Base-by-base conservation (phyloP, 768 basidiomycete genomes). In the Amanita rubescens region DNA sequence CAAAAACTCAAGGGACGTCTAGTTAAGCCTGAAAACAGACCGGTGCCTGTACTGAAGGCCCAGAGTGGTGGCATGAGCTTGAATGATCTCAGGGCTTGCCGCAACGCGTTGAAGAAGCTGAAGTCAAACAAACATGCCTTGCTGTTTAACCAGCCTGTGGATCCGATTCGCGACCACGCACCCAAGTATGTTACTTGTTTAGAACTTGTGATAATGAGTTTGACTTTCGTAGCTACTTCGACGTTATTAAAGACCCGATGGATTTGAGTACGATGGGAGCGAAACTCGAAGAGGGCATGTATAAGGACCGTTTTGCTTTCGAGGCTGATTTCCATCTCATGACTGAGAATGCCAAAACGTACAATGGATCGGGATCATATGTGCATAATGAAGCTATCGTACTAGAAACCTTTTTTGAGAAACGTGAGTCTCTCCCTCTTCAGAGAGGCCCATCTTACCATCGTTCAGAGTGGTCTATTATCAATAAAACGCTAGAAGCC, bases 221-320 rank as follows among this genome's bases (percentile, higher is more conserved):
- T 63, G 24, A 67, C 55, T 19, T 35, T 15, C 37, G 58, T 17
- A 95, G 94, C 59, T 98, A 98, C 66, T 92, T 93, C 62, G 84
- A 89, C 50, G 71, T 94, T 55, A 85, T 99, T 67, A 89, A 89
- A 67, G 76, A 87, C 10, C 95, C 96, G 0, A 97, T 99, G 91
- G 96, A 99, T 63, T 75, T 98, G 15, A 84, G 85, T 49, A 93
- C 94, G 0, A 88, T 95, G 75, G 74, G 77, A 24, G 87, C 87
- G 34, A 97, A 95, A 65, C 71, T 98, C 10, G 85, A 89, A 60
- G 83, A 80, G 53, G 93, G 94, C 5, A 79, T 86, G 69, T 98
- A 97, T 71, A 78, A 82, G 56, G 83, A 89, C 60, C 83, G 93
- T 9, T 82, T 85, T 61, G 85, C 77, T 12, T 95, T 98, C 66